Evolutionary conservation across 768 basidiomycete genomes (phyloP).

Genomic region (Phaeolepiota aurea): DNA sequence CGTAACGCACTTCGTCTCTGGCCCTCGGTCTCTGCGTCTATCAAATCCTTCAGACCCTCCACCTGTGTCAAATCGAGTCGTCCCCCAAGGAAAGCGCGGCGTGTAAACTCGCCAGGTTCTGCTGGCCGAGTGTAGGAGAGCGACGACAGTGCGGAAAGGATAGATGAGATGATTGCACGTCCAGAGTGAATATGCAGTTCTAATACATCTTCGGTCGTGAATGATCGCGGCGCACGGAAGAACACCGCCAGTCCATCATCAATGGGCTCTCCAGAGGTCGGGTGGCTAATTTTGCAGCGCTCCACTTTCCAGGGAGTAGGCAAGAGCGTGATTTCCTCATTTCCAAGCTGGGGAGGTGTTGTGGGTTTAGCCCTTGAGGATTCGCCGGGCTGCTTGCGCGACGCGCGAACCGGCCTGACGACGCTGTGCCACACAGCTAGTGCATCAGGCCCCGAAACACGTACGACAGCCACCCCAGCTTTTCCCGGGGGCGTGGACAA

Average conservation of each 20-base stretch:
- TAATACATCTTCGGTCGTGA: conserved; percentile 75
- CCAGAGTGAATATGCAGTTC: conserved; percentile 88
- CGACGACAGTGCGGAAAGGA: conserved; percentile 30
- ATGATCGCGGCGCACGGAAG: conserved; percentile 70
- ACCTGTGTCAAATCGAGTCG: conserved; percentile 84
- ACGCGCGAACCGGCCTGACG: conserved; percentile 20
- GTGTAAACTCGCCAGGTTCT: conserved; percentile 83
- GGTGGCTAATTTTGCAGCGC: conserved; percentile 61
- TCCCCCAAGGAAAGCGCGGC: conserved; percentile 74
- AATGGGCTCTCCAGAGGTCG: conserved; percentile 47
- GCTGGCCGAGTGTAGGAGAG: conserved; percentile 68
- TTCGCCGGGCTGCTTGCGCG: neutral
- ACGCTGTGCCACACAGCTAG: conserved; percentile 52
- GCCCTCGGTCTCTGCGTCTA: conserved; percentile 81
- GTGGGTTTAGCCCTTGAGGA: conserved; percentile 2
- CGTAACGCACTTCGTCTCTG: conserved; percentile 70
- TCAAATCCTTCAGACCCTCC: conserved; percentile 79
- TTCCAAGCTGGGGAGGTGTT: conserved; percentile 5
- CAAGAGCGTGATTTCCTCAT: conserved; percentile 1
- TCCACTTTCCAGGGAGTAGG: conserved; percentile 65
- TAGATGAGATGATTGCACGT: conserved; percentile 65
- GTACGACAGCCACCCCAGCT: conserved; percentile 74
- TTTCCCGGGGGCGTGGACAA: conserved; percentile 83
- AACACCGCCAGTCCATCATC: conserved; percentile 81
- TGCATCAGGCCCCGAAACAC: conserved; percentile 76